phyloP scores from a whole-genome alignment of 176 grass and related monocot species.

The Coix lacrymajobi region DNA sequence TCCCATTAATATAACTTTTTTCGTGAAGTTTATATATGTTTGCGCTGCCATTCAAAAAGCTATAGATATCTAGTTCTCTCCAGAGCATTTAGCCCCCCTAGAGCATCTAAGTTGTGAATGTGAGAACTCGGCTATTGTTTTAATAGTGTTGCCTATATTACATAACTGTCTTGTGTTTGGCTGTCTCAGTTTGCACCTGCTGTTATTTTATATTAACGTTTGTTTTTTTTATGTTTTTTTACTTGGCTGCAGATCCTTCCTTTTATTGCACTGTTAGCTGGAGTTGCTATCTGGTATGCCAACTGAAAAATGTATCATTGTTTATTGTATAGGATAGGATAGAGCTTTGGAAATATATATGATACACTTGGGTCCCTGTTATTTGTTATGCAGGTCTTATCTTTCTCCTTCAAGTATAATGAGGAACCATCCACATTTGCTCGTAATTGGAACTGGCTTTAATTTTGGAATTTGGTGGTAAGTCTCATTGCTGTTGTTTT shows the following conservation, averaged over 20 bases:
- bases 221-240: slow-evolving; percentile 8
- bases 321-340: background rate
- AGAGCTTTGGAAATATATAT: background rate
- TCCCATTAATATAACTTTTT: background rate
- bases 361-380: background rate
- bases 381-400: slow-evolving; percentile 54
- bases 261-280: slow-evolving; percentile 61
- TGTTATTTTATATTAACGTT: slow-evolving; percentile 18
- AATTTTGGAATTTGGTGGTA: slow-evolving; percentile 94
- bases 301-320: slow-evolving; percentile 2
- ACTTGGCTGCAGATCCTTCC: slow-evolving; percentile 67
- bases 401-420: slow-evolving; percentile 93
- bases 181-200: background rate
- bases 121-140: background rate
- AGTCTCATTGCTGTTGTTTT: slow-evolving; percentile 14
- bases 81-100: background rate
- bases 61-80: background rate
- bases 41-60: background rate
- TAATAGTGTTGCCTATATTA: background rate
- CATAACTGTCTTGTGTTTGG: background rate
- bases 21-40: background rate
- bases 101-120: background rate
- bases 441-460: slow-evolving; percentile 94
- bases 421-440: slow-evolving; percentile 85
- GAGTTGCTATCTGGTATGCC: slow-evolving; percentile 82